Conservation (phyloP, 257 asterid genomes). For the Nicotiana otophora region DNA sequence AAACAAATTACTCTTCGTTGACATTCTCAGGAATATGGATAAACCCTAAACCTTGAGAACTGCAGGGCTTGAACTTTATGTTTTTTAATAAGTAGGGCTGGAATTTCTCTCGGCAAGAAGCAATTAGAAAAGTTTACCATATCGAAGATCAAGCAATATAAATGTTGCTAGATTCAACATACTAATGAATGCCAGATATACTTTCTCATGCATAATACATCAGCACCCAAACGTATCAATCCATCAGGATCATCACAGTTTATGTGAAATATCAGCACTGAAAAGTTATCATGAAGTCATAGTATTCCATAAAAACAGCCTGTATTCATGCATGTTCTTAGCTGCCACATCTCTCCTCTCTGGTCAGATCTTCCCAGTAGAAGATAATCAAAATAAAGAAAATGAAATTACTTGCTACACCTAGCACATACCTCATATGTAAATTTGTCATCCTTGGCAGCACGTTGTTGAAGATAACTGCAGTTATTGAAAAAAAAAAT, state of each 20-base stretch:
- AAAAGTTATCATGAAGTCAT: not conserved
- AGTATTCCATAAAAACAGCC: not conserved
- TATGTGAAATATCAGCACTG: not conserved
- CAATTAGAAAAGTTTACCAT: not conserved
- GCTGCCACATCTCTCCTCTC: not conserved
- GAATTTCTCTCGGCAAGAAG: too few relatives aligned
- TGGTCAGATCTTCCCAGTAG: not conserved
- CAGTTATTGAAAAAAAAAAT: slow-evolving; percentile 14
- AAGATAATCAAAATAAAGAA: not conserved
- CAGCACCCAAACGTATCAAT: not conserved
- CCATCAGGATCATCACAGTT: not conserved
- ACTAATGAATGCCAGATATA: not conserved
- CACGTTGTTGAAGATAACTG: slow-evolving; percentile 86
- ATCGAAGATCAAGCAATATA: not conserved
- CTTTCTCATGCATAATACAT: not conserved
- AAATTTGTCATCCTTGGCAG: slow-evolving; percentile 64
- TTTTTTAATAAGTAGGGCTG: not conserved
- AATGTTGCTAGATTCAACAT: not conserved
- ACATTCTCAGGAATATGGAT: too few relatives aligned
- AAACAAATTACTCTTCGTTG: too few relatives aligned
- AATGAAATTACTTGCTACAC: not conserved
- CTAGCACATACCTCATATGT: slow-evolving; percentile 67
- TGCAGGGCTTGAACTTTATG: too few relatives aligned
- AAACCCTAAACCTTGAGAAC: too few relatives aligned
- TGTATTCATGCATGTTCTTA: not conserved